phyloP scores from a whole-genome alignment of 192 early-diverging fungal genomes.

The Lobosporangium transversale region DNA sequence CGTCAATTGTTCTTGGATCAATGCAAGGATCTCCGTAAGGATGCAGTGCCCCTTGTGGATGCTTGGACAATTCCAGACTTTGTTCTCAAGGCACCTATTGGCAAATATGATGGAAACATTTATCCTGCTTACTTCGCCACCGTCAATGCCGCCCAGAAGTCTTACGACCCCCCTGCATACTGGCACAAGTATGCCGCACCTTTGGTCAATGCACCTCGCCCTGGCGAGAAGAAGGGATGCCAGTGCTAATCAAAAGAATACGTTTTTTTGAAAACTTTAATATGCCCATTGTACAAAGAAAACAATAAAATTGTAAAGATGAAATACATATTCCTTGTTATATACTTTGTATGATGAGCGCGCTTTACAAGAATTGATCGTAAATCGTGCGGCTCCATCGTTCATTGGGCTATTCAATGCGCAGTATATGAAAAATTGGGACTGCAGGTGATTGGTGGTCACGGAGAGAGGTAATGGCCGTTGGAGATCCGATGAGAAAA shows the following conservation, averaged over 20 bases:
- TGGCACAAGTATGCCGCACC: slow-evolving; percentile 53
- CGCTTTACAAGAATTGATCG: too few species aligned
- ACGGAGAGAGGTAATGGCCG: slow-evolving; percentile 7
- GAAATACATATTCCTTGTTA: too few species aligned
- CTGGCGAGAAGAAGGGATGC: slow-evolving; percentile 41
- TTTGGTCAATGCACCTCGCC: slow-evolving; percentile 47
- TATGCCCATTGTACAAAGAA: too few species aligned
- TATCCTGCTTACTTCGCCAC: slow-evolving; percentile 58
- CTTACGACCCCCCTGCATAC: slow-evolving; percentile 44
- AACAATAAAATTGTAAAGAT: too few species aligned
- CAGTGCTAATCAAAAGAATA: slow-evolving; percentile 19
- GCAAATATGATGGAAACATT: slow-evolving; percentile 66
- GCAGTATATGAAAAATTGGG: background rate
- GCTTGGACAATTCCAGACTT: slow-evolving; percentile 67
- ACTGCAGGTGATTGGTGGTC: slow-evolving; percentile 29
- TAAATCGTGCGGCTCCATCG: slow-evolving; percentile 11
- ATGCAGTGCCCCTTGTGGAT: slow-evolving; percentile 64
- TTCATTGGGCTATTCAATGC: slow-evolving; percentile 12
- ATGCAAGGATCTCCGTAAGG: slow-evolving; percentile 57
- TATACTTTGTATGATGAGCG: too few species aligned
- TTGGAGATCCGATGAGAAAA: too few species aligned
- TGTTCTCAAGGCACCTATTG: slow-evolving; percentile 67
- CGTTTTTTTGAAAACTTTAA: background rate
- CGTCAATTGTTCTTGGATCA: slow-evolving; percentile 53
- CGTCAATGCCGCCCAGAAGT: slow-evolving; percentile 47